These are phyloP conservation scores for Lactarius indigo DNA, from an alignment of 768 basidiomycete species.

Conservation along the genomic window DNA sequence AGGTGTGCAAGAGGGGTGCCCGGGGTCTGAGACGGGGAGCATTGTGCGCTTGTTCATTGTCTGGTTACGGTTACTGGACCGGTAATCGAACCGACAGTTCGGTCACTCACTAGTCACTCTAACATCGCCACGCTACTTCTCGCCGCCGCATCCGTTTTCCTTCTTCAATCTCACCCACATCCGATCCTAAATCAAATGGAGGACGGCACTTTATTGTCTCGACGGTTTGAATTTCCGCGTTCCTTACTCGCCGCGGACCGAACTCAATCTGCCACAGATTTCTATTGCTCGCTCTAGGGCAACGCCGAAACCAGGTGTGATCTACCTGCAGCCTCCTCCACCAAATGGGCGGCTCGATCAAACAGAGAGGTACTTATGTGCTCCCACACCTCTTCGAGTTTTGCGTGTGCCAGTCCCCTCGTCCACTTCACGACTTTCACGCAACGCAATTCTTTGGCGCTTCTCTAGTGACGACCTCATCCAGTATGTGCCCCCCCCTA, in stretches of 20 bases:
- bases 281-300: constrained; percentile 5
- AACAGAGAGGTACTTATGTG: constrained; percentile 17
- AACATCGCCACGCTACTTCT: constrained; percentile 8
- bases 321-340: constrained; percentile 15
- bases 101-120: neutral
- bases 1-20: neutral
- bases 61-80: constrained; percentile 9
- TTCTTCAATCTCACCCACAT: constrained; percentile 13
- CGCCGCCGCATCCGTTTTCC: constrained; percentile 5
- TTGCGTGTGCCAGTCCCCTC: constrained; percentile 16
- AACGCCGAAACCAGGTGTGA: constrained; percentile 20
- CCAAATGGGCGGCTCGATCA: constrained; percentile 23
- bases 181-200: constrained; percentile 15
- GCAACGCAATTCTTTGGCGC: neutral
- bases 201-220: constrained; percentile 21
- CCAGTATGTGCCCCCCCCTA: constrained; percentile 5
- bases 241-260: constrained; percentile 16
- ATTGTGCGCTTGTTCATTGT: neutral
- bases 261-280: constrained; percentile 16
- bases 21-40: neutral
- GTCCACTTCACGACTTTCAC: constrained; percentile 5
- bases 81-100: constrained; percentile 10
- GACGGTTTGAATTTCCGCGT: constrained; percentile 11
- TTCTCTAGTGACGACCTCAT: constrained; percentile 1
- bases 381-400: constrained; percentile 15